A percentile compares a stretch with the other conserved stretches of the same genome.
Conservation (phyloP, 495 filamentous ascomycete genomes). For the Gamarada debralockiae region DNA sequence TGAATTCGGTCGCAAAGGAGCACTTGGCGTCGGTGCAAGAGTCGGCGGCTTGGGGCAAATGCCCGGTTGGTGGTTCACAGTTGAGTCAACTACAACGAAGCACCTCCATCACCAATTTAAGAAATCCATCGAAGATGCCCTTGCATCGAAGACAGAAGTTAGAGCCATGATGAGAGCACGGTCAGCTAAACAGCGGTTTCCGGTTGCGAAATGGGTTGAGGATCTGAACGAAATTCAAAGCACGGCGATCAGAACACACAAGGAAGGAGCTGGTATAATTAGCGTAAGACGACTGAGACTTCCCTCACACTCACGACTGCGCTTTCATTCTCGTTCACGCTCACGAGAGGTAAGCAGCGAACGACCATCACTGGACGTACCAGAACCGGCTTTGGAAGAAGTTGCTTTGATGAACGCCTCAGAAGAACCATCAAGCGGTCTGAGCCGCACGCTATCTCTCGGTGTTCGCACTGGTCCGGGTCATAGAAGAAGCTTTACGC, state of each 20-base stretch:
- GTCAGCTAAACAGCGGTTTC: constrained; percentile 72
- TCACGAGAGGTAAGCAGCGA: too few species aligned
- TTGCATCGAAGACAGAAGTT: constrained; percentile 54
- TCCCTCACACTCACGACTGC: too few species aligned
- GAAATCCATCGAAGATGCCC: constrained; percentile 59
- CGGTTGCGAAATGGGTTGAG: constrained; percentile 64
- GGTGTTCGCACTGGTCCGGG: too few species aligned
- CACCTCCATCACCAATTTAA: constrained; percentile 72
- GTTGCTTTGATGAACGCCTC: too few species aligned
- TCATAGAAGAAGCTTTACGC: too few species aligned
- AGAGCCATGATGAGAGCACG: constrained; percentile 69
- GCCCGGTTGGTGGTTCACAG: constrained; percentile 74
- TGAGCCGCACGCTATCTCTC: too few species aligned
- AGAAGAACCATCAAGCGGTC: too few species aligned
- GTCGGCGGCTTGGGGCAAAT: constrained; percentile 70
- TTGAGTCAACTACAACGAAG: constrained; percentile 63
- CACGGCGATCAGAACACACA: constrained; percentile 32
- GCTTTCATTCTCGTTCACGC: too few species aligned
- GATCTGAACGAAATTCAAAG: constrained; percentile 58
- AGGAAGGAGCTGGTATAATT: constrained; percentile 29
- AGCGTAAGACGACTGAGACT: too few species aligned
- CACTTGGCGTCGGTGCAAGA: constrained; percentile 66
- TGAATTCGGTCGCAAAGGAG: constrained; percentile 76
- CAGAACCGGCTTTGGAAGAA: too few species aligned
- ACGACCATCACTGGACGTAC: too few species aligned